Conservation (phyloP, 495 filamentous ascomycete genomes). For the Aspergillus sclerotiicarbonarius region DNA sequence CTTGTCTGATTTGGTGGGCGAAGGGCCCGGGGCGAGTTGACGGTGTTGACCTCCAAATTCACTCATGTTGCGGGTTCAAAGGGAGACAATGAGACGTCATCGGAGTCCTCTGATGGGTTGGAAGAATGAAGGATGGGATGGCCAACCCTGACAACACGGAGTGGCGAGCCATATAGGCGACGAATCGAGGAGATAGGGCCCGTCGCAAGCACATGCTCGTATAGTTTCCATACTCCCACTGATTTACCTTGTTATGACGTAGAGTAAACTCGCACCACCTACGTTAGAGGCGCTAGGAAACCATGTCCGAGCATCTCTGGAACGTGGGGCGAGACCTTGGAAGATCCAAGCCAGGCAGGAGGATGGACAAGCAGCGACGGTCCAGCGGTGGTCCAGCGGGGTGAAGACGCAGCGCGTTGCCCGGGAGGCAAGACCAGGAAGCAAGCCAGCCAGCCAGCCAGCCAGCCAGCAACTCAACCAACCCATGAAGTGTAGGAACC, state of each 20-base stretch:
- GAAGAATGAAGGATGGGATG: neutral
- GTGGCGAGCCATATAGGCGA: neutral
- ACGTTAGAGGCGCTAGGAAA: conserved; percentile 15
- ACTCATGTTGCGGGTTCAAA: conserved; percentile 20
- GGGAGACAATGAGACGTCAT: neutral
- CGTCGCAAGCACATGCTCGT: neutral
- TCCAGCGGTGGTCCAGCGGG: too few species aligned
- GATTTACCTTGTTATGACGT: conserved; percentile 13
- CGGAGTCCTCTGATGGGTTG: too few species aligned
- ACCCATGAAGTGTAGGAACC: too few species aligned
- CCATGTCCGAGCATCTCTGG: conserved; percentile 8
- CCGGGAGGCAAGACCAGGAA: too few species aligned
- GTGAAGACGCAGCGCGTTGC: too few species aligned
- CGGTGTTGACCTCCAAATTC: conserved; percentile 22
- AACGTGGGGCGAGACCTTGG: neutral
- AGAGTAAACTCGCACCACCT: conserved; percentile 5
- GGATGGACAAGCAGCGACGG: too few species aligned
- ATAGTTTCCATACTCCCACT: neutral
- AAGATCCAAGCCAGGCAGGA: neutral
- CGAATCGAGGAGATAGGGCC: neutral
- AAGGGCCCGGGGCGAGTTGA: conserved; percentile 28
- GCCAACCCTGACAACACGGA: neutral
- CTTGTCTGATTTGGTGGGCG: conserved; percentile 21
- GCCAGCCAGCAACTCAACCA: too few species aligned
- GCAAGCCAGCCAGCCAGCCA: too few species aligned